Conservation (phyloP, 495 filamentous ascomycete species). For the Hypomontagnella monticulosa region DNA sequence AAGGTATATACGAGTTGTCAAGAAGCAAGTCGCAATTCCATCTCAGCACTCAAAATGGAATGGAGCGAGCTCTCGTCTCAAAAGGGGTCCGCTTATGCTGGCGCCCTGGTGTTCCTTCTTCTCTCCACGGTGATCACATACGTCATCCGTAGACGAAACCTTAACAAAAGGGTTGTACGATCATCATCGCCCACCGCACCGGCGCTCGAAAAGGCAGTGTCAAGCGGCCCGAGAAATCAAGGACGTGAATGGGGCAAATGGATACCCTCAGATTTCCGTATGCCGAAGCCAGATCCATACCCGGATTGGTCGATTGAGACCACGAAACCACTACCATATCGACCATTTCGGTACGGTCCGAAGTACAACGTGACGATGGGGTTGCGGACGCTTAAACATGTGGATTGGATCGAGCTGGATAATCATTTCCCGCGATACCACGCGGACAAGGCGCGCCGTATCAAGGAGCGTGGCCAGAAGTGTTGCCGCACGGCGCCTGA, state of each 20-base stretch:
- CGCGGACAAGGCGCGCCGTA: conserved; percentile 74
- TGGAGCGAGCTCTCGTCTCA: conserved; percentile 12
- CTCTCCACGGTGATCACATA: conserved; percentile 25
- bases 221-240: conserved; percentile 26
- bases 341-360: conserved; percentile 85
- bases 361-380: conserved; percentile 82
- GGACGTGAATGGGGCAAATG: conserved; percentile 64
- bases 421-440: conserved; percentile 83
- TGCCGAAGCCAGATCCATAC: conserved; percentile 73
- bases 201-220: conserved; percentile 31
- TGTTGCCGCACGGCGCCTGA: conserved; percentile 78
- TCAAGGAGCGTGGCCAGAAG: conserved; percentile 73
- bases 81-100: conserved; percentile 9
- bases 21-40: conserved; percentile 4
- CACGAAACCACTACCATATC: conserved; percentile 83
- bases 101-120: conserved; percentile 24
- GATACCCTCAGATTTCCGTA: conserved; percentile 72
- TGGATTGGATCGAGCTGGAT: conserved; percentile 92
- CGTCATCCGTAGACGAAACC: conserved; percentile 24
- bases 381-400: conserved; percentile 77
- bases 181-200: conserved; percentile 40
- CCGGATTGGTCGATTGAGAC: conserved; percentile 73
- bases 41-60: conserved; percentile 7
- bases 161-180: conserved; percentile 18
- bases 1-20: conserved; percentile 16